Evolutionary conservation across 1,284 basidiomycete genomes (phyloP), one percentile per base, ranked within the genome.

Genomic region (Marasmius oreades): DNA sequence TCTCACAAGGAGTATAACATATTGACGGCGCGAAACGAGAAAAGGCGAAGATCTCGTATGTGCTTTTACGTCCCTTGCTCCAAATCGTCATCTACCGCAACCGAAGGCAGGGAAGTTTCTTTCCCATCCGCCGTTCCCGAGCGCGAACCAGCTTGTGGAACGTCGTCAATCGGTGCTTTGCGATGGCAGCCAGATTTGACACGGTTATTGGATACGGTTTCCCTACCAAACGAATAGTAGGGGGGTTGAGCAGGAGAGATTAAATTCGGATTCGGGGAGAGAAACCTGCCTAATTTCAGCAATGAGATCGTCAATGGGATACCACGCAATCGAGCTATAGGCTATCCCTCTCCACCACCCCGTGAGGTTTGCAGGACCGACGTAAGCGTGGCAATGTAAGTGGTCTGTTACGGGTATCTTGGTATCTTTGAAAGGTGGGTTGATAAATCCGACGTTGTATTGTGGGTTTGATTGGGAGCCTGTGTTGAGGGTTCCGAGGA

Each of bases 331-430:
- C 7, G 83, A 74, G 16, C 82, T 77, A 67, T 84, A 90, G 7
- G 84, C 85, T 33, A 88, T 69, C 34, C 77, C 75, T 64, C 88
- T 76, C 80, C 82, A 87, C 88, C 86, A 91, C 51, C 86, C 85
- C 65, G 85, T 73, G 24, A 78, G 72, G 68, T 90, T 84, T 4
- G 80, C 75, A 14, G 84, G 81, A 14, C 73, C 74, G 55, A 88
- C 77, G 66, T 84, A 90, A 12, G 85, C 87, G 66, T 91, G 88
- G 1, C 79, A 81, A 67, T 90, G 88, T 28, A 90, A 75, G 66
- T 90, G 88, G 69, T 90, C 87, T 26, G 83, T 86, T 44, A 90
- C 81, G 12, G 88, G 86, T 51, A 90, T 88, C 68, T 86, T 87
- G 69, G 71, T 80, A 65, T 90, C 87, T 63, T 77, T 81, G 73